These are phyloP conservation scores for Aspergillus sp. DNA, from an alignment of 2,329 filamentous ascomycete species.

Conservation along the genomic window DNA sequence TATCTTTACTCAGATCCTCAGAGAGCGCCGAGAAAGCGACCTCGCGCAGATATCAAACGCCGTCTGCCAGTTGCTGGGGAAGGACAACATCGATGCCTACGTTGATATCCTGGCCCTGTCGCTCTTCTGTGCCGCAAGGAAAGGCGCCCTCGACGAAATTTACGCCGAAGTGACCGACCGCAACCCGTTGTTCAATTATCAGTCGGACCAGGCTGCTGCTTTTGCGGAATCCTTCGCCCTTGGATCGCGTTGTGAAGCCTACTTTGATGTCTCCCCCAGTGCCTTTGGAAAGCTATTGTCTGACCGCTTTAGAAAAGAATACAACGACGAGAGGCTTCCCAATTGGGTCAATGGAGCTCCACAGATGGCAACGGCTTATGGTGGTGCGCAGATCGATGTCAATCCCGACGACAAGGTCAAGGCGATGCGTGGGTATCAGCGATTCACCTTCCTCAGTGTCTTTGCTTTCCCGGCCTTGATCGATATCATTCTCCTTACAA, in stretches of 20 bases:
- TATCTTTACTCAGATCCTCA: slow-evolving; percentile 28
- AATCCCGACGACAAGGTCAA: slow-evolving; percentile 47
- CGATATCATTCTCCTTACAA: slow-evolving; percentile 59
- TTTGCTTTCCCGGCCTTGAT: slow-evolving; percentile 63
- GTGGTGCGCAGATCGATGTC: slow-evolving; percentile 54
- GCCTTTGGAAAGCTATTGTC: slow-evolving; percentile 47
- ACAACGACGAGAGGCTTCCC: slow-evolving; percentile 49
- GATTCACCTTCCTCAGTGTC: slow-evolving; percentile 59
- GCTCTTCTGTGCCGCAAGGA: slow-evolving; percentile 58
- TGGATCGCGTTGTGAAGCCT: slow-evolving; percentile 62
- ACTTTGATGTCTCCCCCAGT: slow-evolving; percentile 57
- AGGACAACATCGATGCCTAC: slow-evolving; percentile 42
- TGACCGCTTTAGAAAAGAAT: slow-evolving; percentile 43
- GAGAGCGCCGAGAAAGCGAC: slow-evolving; percentile 28
- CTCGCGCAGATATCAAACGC: slow-evolving; percentile 39
- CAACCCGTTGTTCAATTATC: slow-evolving; percentile 60
- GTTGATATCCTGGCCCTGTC: slow-evolving; percentile 57
- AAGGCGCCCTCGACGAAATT: slow-evolving; percentile 60
- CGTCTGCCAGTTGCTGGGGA: slow-evolving; percentile 34
- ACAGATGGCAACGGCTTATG: slow-evolving; percentile 52
- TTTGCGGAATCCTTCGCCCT: slow-evolving; percentile 64
- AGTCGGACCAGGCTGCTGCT: slow-evolving; percentile 62
- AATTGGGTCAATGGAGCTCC: slow-evolving; percentile 51
- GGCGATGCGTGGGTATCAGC: slow-evolving; percentile 46
- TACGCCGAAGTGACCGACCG: slow-evolving; percentile 63